Percentiles rank a stretch among this genome's conserved stretches.
Conservation (phyloP, 2,329 filamentous ascomycete species). For the Scedosporium minutisporum region DNA sequence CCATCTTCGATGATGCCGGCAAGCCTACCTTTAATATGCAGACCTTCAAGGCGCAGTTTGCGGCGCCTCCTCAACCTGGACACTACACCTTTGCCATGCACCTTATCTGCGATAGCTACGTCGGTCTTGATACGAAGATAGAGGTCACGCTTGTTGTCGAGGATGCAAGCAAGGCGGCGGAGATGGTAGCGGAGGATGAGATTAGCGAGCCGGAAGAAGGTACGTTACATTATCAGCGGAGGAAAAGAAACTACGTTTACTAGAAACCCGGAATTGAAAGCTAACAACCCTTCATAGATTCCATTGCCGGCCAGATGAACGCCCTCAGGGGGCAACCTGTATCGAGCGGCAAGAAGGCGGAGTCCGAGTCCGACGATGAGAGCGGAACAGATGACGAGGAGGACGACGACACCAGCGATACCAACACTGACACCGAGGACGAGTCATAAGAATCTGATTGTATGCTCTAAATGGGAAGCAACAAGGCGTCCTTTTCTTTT, state of each 20-base stretch:
- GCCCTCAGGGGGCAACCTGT: slow-evolving; percentile 65
- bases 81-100: slow-evolving; percentile 95
- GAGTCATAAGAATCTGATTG: slow-evolving; percentile 31
- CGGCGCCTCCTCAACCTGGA: slow-evolving; percentile 82
- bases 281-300: slow-evolving; percentile 47
- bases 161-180: slow-evolving; percentile 74
- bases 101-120: slow-evolving; percentile 85
- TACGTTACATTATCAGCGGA: slow-evolving; percentile 36
- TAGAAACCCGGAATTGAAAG: neutral
- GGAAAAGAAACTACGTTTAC: neutral
- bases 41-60: slow-evolving; percentile 94
- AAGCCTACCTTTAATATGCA: slow-evolving; percentile 91
- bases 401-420: slow-evolving; percentile 55
- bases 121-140: slow-evolving; percentile 87
- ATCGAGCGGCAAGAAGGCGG: slow-evolving; percentile 38
- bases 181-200: slow-evolving; percentile 78
- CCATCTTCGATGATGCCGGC: slow-evolving; percentile 68
- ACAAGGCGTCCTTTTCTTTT: neutral
- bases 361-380: slow-evolving; percentile 64
- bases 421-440: slow-evolving; percentile 59
- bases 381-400: slow-evolving; percentile 69
- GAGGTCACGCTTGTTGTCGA: slow-evolving; percentile 85
- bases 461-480: no score
- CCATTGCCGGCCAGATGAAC: slow-evolving; percentile 83
- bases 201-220: slow-evolving; percentile 98